phyloP scores from a whole-genome alignment of 1,139 yeast species.

The Yamadazyma taylorii region DNA sequence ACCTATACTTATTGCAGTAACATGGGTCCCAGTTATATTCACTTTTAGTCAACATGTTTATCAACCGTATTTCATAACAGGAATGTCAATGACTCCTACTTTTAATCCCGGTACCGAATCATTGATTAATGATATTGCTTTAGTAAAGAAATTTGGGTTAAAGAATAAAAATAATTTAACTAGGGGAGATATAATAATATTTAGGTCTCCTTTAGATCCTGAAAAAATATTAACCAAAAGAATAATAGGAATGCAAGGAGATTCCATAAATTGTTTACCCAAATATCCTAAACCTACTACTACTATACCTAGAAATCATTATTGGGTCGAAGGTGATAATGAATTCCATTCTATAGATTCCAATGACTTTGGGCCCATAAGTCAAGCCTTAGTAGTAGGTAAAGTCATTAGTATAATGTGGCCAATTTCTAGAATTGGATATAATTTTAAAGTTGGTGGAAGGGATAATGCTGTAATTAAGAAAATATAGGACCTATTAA shows the following conservation, averaged over 20 bases:
- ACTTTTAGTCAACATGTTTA: conserved; percentile 69
- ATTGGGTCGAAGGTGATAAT: conserved; percentile 96
- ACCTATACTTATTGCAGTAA: conserved; percentile 31
- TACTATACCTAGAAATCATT: conserved; percentile 71
- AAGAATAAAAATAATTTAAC: conserved; percentile 46
- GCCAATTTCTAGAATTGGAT: conserved; percentile 62
- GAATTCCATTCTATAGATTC: conserved; percentile 79
- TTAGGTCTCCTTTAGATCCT: conserved; percentile 79
- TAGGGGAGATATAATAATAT: conserved; percentile 72
- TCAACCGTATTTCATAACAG: conserved; percentile 76
- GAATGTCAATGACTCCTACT: conserved; percentile 87
- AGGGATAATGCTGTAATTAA: conserved; percentile 11
- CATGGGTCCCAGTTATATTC: conserved; percentile 81
- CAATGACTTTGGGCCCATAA: conserved; percentile 81
- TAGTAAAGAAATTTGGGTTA: conserved; percentile 65
- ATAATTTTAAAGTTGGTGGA: conserved; percentile 22
- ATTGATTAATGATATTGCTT: conserved; percentile 61
- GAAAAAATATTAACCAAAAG: conserved; percentile 73
- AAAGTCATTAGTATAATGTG: conserved; percentile 64
- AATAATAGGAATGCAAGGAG: conserved; percentile 74
- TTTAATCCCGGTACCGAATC: conserved; percentile 65
- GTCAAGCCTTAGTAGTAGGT: conserved; percentile 75
- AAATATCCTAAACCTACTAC: conserved; percentile 63
- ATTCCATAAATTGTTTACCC: conserved; percentile 56
- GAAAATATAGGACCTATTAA: background rate